Conservation (phyloP, 352 stramenopile species). For the Globisporangium abappressorium region DNA sequence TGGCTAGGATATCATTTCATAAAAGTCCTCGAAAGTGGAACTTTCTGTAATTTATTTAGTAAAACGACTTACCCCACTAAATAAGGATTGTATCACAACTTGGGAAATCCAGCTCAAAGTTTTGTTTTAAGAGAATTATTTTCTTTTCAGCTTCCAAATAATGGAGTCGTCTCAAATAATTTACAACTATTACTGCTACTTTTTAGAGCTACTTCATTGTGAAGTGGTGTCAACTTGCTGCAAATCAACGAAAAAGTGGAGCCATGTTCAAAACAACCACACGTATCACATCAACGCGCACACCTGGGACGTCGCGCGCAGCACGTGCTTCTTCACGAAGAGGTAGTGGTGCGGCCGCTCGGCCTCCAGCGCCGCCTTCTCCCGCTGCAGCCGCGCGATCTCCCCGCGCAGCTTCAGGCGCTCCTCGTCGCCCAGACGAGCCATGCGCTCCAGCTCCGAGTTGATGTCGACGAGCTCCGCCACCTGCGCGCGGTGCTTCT, state of each 20-base stretch:
- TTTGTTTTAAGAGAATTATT: too few relatives aligned
- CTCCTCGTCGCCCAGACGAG: constrained; percentile 70
- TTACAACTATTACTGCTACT: too few relatives aligned
- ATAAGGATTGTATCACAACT: too few relatives aligned
- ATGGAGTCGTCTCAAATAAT: too few relatives aligned
- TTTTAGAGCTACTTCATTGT: neutral
- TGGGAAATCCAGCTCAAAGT: too few relatives aligned
- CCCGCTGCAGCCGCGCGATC: constrained; percentile 54
- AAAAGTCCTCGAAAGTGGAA: too few relatives aligned
- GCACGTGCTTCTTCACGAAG: constrained; percentile 60
- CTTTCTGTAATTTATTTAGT: neutral
- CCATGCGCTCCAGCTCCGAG: constrained; percentile 64
- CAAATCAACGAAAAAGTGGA: constrained; percentile 12
- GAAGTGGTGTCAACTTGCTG: neutral
- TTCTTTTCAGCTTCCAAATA: too few relatives aligned
- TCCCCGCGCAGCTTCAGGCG: constrained; percentile 62
- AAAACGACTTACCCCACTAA: too few relatives aligned
- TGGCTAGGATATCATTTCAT: too few relatives aligned
- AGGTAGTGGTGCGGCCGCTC: constrained; percentile 74
- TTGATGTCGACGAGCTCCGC: constrained; percentile 76
- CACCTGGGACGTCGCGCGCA: constrained; percentile 51
- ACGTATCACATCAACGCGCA: constrained; percentile 55
- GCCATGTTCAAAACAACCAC: constrained; percentile 7
- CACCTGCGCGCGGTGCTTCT: constrained; percentile 59
- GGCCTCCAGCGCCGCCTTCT: constrained; percentile 55